A percentile compares a stretch with the other conserved stretches of the same genome.
phyloP scores from a whole-genome alignment of 257 asterid species.

The Solanum corneliomulleri region DNA sequence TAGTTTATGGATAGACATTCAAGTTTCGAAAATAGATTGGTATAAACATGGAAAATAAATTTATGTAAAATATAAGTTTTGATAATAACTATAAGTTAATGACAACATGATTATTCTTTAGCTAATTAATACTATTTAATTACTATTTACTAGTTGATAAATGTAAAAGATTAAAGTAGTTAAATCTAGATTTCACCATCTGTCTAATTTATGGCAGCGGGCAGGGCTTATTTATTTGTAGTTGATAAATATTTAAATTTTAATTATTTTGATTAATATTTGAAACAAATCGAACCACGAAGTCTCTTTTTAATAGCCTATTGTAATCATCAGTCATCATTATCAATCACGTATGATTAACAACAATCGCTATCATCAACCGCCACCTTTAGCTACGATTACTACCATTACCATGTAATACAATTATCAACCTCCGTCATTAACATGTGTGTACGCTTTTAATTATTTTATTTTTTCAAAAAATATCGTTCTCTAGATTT shows the following conservation, averaged over 20 bases:
- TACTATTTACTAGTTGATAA: background rate
- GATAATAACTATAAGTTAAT: background rate
- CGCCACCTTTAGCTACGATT: background rate
- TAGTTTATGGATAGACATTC: background rate
- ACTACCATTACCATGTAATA: background rate
- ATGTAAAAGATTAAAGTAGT: background rate
- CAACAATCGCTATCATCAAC: background rate
- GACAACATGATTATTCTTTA: background rate
- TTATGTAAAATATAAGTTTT: background rate
- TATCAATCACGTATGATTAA: rapidly evolving
- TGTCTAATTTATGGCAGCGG: background rate
- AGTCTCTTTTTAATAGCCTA: background rate
- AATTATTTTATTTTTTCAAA: no score
- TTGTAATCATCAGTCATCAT: background rate
- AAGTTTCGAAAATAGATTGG: background rate
- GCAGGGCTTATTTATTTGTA: background rate
- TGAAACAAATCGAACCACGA: background rate
- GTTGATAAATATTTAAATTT: background rate
- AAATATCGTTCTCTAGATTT: no score
- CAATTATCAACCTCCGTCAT: no score
- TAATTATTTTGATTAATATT: background rate
- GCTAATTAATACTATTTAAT: background rate
- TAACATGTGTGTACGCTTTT: rapidly evolving
- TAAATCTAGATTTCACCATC: background rate
- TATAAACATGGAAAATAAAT: background rate